These are phyloP conservation scores for Calonectria fujianensis DNA, from an alignment of 2,329 filamentous ascomycete genomes.

Conservation along the genomic window DNA sequence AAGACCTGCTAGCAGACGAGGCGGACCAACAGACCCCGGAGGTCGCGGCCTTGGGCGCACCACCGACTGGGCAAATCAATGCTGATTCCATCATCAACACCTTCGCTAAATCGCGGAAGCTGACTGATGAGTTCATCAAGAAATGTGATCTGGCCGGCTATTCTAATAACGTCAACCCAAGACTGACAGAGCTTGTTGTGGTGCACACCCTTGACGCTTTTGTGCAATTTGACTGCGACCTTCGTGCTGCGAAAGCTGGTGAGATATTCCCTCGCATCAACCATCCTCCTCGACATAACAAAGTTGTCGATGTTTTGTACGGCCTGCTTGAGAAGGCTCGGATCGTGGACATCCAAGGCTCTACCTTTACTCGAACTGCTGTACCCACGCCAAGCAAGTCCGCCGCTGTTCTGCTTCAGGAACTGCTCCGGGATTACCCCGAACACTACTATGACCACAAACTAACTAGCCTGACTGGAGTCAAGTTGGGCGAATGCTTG, in stretches of 20 bases:
- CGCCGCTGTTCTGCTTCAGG: background rate
- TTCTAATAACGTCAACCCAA: background rate
- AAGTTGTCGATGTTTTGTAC: background rate
- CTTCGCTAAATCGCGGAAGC: background rate
- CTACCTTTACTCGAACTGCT: background rate
- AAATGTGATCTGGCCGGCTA: background rate
- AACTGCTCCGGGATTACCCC: background rate
- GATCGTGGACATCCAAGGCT: background rate
- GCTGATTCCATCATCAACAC: background rate
- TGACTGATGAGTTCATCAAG: background rate
- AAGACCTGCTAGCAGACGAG: background rate
- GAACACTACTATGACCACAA: background rate
- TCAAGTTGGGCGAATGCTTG: background rate
- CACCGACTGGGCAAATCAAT: background rate
- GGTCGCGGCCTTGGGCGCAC: background rate
- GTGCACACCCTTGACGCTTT: slow-evolving; percentile 10
- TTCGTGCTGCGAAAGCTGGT: background rate
- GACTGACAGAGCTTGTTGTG: background rate
- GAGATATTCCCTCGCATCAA: background rate
- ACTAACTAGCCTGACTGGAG: background rate
- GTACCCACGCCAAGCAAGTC: background rate
- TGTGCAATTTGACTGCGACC: slow-evolving; percentile 1
- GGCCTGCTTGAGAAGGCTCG: background rate
- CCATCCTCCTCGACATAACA: background rate
- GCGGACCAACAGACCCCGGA: background rate